Conservation (phyloP, 73 alveolate species). For the Paramecium bursaria region DNA sequence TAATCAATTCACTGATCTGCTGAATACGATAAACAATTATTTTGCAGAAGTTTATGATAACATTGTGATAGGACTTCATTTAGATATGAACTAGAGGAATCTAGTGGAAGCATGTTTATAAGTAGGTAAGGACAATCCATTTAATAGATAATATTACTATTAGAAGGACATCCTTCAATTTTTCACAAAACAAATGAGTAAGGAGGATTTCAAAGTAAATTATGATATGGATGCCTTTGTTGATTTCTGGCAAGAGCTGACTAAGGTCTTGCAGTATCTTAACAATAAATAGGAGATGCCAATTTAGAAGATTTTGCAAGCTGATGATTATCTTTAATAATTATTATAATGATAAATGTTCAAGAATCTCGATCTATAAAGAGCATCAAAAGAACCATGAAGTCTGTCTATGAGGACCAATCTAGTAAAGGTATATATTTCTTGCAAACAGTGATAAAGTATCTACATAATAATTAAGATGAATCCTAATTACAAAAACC, state of each 20-base stretch:
- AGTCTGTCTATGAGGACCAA: neutral
- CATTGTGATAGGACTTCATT: neutral
- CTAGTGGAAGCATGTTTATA: neutral
- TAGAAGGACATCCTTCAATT: constrained; percentile 2
- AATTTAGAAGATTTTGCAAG: neutral
- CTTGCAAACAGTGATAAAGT: neutral
- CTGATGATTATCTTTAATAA: constrained; percentile 42
- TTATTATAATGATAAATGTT: neutral
- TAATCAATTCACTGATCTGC: constrained; percentile 2
- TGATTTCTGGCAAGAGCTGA: constrained; percentile 31
- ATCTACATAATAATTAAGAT: neutral
- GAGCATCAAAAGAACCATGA: neutral
- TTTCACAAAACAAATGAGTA: constrained; percentile 2
- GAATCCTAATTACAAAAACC: neutral
- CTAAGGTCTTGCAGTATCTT: constrained; percentile 4
- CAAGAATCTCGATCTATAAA: neutral
- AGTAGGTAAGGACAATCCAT: constrained; percentile 10
- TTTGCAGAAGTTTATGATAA: constrained; percentile 21
- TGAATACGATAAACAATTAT: neutral
- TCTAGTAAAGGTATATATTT: neutral
- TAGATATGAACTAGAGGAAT: constrained; percentile 7
- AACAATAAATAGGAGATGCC: constrained; percentile 15
- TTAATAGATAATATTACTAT: constrained; percentile 13
- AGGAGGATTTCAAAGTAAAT: constrained; percentile 20
- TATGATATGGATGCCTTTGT: constrained; percentile 2